These are phyloP conservation scores for Kuraishia piskuri DNA, from an alignment of 805 yeast species.

Conservation along the genomic window DNA sequence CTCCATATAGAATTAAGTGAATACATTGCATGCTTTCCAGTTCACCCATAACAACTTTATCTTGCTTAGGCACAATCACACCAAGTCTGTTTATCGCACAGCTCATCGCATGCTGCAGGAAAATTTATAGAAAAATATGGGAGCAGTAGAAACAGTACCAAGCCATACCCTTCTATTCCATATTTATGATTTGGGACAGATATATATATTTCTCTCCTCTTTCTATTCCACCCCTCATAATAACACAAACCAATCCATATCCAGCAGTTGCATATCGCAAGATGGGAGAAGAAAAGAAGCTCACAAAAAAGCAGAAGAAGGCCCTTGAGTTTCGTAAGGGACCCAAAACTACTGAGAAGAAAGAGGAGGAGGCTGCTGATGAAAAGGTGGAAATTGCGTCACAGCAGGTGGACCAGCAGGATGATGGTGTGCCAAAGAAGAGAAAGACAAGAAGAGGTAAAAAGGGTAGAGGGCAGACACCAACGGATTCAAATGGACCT, in stretches of 20 bases:
- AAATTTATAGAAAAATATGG: too few relatives aligned
- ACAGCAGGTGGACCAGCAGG: constrained; percentile 14
- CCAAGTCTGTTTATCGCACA: neutral
- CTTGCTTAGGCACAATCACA: neutral
- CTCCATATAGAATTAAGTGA: too few relatives aligned
- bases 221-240: neutral
- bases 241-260: neutral
- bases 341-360: constrained; percentile 23
- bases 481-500: constrained; percentile 36
- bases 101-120: neutral
- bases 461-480: constrained; percentile 47
- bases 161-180: neutral
- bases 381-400: constrained; percentile 12
- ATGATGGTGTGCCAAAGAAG: constrained; percentile 43
- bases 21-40: too few relatives aligned
- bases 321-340: constrained; percentile 45
- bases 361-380: constrained; percentile 21
- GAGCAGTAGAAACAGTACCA: neutral
- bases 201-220: neutral
- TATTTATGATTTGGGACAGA: neutral
- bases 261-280: neutral
- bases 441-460: constrained; percentile 74
- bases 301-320: constrained; percentile 59
- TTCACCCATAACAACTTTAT: neutral
- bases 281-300: constrained; percentile 20